A percentile compares a stretch with the other conserved stretches of the same genome.
These are phyloP conservation scores for Aspergillus sp. DNA, from an alignment of 2,329 filamentous ascomycete species.

Conservation along the genomic window DNA sequence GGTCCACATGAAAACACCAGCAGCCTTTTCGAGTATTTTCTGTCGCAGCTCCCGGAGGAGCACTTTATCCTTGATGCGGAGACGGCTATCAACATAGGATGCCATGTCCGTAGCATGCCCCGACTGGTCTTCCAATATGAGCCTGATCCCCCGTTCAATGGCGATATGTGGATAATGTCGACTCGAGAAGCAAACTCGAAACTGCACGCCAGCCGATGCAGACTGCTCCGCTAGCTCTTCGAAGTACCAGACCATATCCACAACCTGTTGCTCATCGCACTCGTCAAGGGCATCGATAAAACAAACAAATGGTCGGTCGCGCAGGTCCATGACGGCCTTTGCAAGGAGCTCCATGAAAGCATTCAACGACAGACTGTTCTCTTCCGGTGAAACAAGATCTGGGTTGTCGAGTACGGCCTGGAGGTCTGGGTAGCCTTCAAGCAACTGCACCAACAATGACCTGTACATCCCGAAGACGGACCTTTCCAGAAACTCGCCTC, in stretches of 20 bases:
- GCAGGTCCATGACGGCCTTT: conserved; percentile 13
- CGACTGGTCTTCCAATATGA: conserved; percentile 41
- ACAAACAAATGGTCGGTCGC: conserved; percentile 23
- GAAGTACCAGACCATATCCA: conserved; percentile 40
- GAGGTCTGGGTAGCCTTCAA: conserved; percentile 22
- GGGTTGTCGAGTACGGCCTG: conserved; percentile 3
- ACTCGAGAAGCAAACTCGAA: conserved; percentile 43
- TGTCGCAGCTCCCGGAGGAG: conserved; percentile 27
- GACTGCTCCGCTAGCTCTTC: conserved; percentile 29
- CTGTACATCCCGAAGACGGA: conserved; percentile 28
- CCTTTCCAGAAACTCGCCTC: conserved; percentile 23
- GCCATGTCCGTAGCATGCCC: conserved; percentile 36
- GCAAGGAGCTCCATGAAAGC: conserved; percentile 20
- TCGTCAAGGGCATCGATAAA: conserved; percentile 51
- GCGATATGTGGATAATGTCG: conserved; percentile 46
- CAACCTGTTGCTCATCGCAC: conserved; percentile 40
- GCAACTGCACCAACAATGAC: conserved; percentile 28
- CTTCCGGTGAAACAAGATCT: background rate
- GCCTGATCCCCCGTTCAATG: conserved; percentile 27
- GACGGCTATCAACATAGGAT: conserved; percentile 15
- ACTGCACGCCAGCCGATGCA: conserved; percentile 2
- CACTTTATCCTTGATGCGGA: conserved; percentile 18
- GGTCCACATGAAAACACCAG: conserved; percentile 49
- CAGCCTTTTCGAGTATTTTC: conserved; percentile 39
- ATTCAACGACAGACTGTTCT: conserved; percentile 22